Conservation (phyloP, 805 yeast species). For the Kluyveromyces starmeri region DNA sequence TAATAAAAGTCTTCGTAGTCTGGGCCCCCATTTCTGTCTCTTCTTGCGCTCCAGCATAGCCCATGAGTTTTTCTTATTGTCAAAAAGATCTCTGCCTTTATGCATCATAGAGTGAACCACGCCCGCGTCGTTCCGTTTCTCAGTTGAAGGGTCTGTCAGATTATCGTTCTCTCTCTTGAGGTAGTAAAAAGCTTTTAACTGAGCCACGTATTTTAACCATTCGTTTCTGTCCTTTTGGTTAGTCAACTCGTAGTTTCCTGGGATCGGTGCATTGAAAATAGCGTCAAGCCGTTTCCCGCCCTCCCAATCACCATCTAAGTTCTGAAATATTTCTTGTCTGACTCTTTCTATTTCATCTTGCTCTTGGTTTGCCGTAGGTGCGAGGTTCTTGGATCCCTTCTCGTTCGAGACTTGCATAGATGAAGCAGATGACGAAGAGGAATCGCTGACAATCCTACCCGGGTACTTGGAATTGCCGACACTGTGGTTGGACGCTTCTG, state of each 20-base stretch:
- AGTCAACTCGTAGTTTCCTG: conserved; percentile 21
- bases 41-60: conserved; percentile 36
- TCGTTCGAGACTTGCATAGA: neutral
- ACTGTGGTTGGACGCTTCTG: neutral
- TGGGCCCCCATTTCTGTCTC: conserved; percentile 57
- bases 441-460: neutral
- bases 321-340: conserved; percentile 26
- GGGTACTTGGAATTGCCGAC: neutral
- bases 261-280: conserved; percentile 33
- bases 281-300: conserved; percentile 56
- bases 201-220: conserved; percentile 23
- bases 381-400: neutral
- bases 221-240: conserved; percentile 23
- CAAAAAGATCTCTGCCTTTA: conserved; percentile 13
- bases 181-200: conserved; percentile 23
- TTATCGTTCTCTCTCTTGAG: neutral
- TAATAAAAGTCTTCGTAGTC: conserved; percentile 48
- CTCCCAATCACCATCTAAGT: conserved; percentile 53
- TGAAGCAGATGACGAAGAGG: conserved; percentile 1
- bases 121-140: conserved; percentile 2
- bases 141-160: neutral
- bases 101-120: conserved; percentile 7
- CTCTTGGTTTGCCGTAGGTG: conserved; percentile 2
- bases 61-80: conserved; percentile 23
- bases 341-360: conserved; percentile 13